A percentile compares a stretch with the other conserved stretches of the same genome.
Evolutionary conservation across 495 filamentous ascomycete species (phyloP).

Genomic region (Hypoxylon rickii): DNA sequence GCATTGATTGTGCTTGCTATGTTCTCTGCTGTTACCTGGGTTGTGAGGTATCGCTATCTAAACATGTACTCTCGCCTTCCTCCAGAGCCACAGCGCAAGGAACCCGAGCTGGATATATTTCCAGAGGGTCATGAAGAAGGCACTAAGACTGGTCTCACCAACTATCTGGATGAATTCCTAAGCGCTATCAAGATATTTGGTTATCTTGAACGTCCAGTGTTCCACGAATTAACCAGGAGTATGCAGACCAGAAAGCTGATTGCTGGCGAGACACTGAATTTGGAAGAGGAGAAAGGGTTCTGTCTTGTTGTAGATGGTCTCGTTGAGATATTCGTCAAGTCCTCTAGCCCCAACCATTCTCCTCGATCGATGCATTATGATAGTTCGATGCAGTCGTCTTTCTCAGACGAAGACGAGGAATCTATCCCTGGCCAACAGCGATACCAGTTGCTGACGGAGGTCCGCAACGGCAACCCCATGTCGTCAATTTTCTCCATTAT

Average conservation of each 20-base stretch:
- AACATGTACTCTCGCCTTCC: constrained; percentile 95
- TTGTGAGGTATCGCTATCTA: constrained; percentile 89
- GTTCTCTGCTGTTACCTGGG: constrained; percentile 83
- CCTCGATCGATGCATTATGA: constrained; percentile 33
- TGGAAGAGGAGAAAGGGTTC: constrained; percentile 98
- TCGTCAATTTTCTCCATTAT: constrained; percentile 97
- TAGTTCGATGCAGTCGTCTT: constrained; percentile 45
- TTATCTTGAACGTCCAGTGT: constrained; percentile 93
- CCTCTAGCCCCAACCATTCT: constrained; percentile 61
- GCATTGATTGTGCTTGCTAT: constrained; percentile 77
- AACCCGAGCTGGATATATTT: constrained; percentile 92
- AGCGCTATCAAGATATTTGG: constrained; percentile 99
- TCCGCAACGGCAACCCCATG: constrained; percentile 98
- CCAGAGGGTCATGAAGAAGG: constrained; percentile 89
- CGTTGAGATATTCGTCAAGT: constrained; percentile 98
- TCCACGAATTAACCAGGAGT: constrained; percentile 93
- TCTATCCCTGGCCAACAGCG: constrained; percentile 65
- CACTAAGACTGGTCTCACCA: constrained; percentile 86
- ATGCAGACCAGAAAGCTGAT: constrained; percentile 98
- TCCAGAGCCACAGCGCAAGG: constrained; percentile 92
- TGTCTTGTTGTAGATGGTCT: constrained; percentile 96
- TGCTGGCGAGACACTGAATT: constrained; percentile 88
- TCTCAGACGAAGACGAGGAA: constrained; percentile 70
- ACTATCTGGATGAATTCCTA: constrained; percentile 96
- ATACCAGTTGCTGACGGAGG: constrained; percentile 91